Evolutionary conservation across 2,329 filamentous ascomycete genomes (phyloP).

Genomic region (Colletotrichum tropicale): DNA sequence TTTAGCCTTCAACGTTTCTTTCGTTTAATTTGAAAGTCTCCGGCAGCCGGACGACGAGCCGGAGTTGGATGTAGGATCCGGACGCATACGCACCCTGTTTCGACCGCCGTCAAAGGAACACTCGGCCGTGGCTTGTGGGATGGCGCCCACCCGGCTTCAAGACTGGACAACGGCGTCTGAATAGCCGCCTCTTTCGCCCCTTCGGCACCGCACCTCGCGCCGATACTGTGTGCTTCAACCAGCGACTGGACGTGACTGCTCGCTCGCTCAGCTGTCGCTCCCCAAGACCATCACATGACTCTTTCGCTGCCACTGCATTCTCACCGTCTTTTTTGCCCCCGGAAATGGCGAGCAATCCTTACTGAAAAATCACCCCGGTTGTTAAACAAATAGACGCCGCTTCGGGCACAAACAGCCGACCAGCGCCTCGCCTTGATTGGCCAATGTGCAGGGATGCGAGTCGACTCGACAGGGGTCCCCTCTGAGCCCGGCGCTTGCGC

Average conservation of each 20-base stretch:
- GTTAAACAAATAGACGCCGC: slow-evolving; percentile 19
- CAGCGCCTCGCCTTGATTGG: slow-evolving; percentile 25
- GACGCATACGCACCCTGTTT: not conserved
- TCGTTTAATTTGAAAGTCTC: not conserved
- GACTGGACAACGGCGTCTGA: slow-evolving; percentile 3
- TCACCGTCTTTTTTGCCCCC: slow-evolving; percentile 14
- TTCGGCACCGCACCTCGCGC: not conserved
- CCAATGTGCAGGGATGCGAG: slow-evolving; percentile 17
- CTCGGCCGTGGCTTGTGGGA: not conserved
- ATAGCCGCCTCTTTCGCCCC: slow-evolving; percentile 5
- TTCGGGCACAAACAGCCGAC: slow-evolving; percentile 21
- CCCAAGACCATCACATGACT: not conserved
- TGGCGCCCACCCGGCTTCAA: not conserved
- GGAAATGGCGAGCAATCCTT: slow-evolving; percentile 4
- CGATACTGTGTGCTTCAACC: not conserved
- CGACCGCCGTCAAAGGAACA: not conserved
- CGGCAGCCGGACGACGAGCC: not conserved
- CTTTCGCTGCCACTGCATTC: not conserved
- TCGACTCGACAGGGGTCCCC: slow-evolving; percentile 23
- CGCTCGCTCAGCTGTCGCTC: not conserved
- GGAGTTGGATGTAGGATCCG: not conserved
- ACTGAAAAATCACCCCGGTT: not conserved
- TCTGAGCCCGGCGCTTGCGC: slow-evolving; percentile 40
- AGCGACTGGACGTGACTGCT: not conserved
- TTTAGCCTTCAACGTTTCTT: not conserved